Evolutionary conservation across 1,139 yeast species (phyloP).

Genomic region (Lodderomyces pseudojiufengensis): DNA sequence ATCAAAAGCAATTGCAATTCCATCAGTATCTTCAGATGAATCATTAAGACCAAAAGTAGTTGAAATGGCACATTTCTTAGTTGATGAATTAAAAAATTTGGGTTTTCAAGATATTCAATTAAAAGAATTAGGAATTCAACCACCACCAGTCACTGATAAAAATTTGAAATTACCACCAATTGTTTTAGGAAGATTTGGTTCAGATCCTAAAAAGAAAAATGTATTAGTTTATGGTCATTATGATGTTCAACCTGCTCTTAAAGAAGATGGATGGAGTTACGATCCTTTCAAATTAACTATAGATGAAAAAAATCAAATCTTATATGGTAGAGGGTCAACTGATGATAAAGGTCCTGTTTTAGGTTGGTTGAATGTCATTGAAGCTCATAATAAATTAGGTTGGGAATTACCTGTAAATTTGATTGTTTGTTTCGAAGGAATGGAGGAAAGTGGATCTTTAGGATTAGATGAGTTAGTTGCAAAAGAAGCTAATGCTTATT

Average conservation of each 20-base stretch:
- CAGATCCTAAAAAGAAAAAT: constrained; percentile 76
- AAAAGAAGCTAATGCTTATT: constrained; percentile 72
- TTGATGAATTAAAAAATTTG: constrained; percentile 58
- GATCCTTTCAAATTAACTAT: constrained; percentile 77
- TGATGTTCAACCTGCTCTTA: constrained; percentile 94
- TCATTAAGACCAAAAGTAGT: constrained; percentile 80
- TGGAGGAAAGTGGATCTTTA: constrained; percentile 97
- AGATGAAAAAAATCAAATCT: constrained; percentile 55
- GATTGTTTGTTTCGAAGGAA: constrained; percentile 93
- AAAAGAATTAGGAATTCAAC: constrained; percentile 82
- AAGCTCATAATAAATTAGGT: constrained; percentile 84
- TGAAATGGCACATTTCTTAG: constrained; percentile 80
- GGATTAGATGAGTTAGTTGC: constrained; percentile 85
- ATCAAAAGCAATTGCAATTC: constrained; percentile 81
- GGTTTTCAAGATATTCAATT: constrained; percentile 82
- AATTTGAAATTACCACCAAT: constrained; percentile 84
- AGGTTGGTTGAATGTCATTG: constrained; percentile 92
- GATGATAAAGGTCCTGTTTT: constrained; percentile 98
- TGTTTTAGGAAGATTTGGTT: constrained; percentile 82
- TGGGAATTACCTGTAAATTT: constrained; percentile 91
- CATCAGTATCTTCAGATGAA: constrained; percentile 93
- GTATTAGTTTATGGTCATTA: constrained; percentile 93
- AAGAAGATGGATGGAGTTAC: constrained; percentile 92
- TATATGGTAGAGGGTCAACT: constrained; percentile 92
- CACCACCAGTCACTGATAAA: constrained; percentile 70